Conservation (phyloP, 2,329 filamentous ascomycete genomes). For the Cytospora piceicola region DNA sequence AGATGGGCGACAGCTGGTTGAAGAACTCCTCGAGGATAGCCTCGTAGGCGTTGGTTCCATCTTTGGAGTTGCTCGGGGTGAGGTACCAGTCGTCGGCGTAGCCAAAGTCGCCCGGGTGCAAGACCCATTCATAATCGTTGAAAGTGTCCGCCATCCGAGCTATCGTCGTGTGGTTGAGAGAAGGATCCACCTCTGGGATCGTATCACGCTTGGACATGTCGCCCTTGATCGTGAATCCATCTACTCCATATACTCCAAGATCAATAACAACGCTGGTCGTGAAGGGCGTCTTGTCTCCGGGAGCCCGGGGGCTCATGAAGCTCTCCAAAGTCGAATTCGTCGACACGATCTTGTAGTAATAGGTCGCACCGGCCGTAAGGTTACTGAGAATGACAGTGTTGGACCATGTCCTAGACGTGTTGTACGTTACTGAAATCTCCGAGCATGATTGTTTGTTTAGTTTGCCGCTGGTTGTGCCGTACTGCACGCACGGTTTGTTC, state of each 20-base stretch:
- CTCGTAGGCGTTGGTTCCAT: constrained; percentile 57
- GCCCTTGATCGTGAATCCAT: constrained; percentile 53
- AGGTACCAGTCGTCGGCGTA: constrained; percentile 64
- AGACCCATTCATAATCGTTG: constrained; percentile 58
- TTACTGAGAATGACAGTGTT: constrained; percentile 28
- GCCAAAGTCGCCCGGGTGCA: constrained; percentile 59
- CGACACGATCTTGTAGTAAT: constrained; percentile 64
- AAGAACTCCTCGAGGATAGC: constrained; percentile 62
- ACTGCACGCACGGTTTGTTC: constrained; percentile 26
- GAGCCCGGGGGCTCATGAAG: constrained; percentile 56
- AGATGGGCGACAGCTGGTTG: constrained; percentile 56
- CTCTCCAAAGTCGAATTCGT: constrained; percentile 57
- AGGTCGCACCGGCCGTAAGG: constrained; percentile 56
- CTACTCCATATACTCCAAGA: constrained; percentile 56
- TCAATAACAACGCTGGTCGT: constrained; percentile 57
- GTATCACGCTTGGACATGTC: constrained; percentile 51
- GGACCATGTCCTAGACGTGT: constrained; percentile 28
- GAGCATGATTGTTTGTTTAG: constrained; percentile 22
- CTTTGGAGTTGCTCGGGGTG: constrained; percentile 49
- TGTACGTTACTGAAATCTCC: constrained; percentile 26
- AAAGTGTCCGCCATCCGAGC: constrained; percentile 54
- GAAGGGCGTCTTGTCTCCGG: constrained; percentile 60
- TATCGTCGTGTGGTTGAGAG: constrained; percentile 63
- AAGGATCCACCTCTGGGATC: constrained; percentile 54
- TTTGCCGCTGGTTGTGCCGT: constrained; percentile 20